phyloP scores from a whole-genome alignment of 2,329 filamentous ascomycete species.

The Coniochaeta sp. region DNA sequence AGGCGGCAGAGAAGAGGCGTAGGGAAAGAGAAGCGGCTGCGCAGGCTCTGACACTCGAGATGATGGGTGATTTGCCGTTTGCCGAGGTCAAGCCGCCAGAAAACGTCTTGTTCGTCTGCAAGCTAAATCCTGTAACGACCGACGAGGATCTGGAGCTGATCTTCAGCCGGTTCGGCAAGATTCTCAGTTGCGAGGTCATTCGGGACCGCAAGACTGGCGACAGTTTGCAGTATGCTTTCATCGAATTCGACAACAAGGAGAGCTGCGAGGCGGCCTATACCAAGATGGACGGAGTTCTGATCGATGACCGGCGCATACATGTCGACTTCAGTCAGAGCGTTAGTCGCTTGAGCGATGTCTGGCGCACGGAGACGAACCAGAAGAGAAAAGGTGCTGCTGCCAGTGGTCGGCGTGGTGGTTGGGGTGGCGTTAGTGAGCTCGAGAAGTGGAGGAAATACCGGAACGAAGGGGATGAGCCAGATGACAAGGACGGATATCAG shows the following conservation, averaged over 20 bases:
- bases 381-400: constrained; percentile 53
- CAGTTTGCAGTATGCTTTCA: constrained; percentile 94
- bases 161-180: constrained; percentile 93
- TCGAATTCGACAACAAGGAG: constrained; percentile 89
- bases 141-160: constrained; percentile 93
- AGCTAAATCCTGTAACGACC: constrained; percentile 91
- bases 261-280: constrained; percentile 94
- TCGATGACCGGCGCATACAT: constrained; percentile 95
- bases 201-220: constrained; percentile 90
- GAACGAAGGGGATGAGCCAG: constrained; percentile 38
- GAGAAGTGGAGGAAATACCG: constrained; percentile 90
- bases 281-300: constrained; percentile 97
- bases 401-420: constrained; percentile 60
- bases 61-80: constrained; percentile 96
- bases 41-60: constrained; percentile 90
- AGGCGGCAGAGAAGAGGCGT: constrained; percentile 66
- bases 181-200: constrained; percentile 93
- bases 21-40: constrained; percentile 87
- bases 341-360: constrained; percentile 77
- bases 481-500: constrained; percentile 49
- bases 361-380: constrained; percentile 77
- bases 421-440: constrained; percentile 80
- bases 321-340: constrained; percentile 98
- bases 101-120: constrained; percentile 97
- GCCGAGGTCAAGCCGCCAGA: constrained; percentile 96